Evolutionary conservation across 2,329 filamentous ascomycete species (phyloP), one percentile per base, ranked within the genome.

Genomic region (Dendrostoma leiphaemia): DNA sequence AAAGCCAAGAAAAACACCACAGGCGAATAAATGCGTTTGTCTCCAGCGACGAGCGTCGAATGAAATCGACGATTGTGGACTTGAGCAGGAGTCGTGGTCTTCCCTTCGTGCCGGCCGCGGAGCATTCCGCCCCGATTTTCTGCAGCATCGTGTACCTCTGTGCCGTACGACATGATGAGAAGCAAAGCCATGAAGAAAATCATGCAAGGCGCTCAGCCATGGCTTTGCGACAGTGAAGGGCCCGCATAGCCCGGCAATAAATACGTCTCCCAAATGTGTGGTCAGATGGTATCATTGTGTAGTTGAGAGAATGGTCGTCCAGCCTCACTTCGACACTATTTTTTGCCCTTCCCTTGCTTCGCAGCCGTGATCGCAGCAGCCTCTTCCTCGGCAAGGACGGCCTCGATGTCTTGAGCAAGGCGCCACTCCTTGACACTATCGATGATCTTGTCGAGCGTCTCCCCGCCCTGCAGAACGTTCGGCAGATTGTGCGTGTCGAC

Each of bases 401-500:
- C 80, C 66, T 89, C 80, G 34, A 96, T 83, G 59, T 96, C 92
- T 60, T 80, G 80, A 58, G 87, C 84, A 40, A 85, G 79, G 60
- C 94, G 77, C 90, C 90, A 96, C 40, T 79, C 79, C 61, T 80
- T 81, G 12, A 93, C 89, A 60, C 89, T 91, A 17, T 87, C 82
- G 80, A 97, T 90, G 59, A 96, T 75, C 50, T 76, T 82, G 45
- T 90, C 88, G 40, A 97, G 74, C 10, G 79, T 83, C 54, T 89
- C 79, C 1, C 81, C 84, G 12, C 92, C 92, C 45, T 80, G 82
- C 51, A 96, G 77, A n/a, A 96, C 87, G 64, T 88, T 83, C 48
- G 90, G 85, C 58, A 97, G 73, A 66, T 92, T 90, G 67, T 93
- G 85, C 13, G 91, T 80, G 53, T 92, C 92, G 35, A 89, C 69